phyloP scores from a whole-genome alignment of 768 basidiomycete genomes.

The Tricholoma matsutake region DNA sequence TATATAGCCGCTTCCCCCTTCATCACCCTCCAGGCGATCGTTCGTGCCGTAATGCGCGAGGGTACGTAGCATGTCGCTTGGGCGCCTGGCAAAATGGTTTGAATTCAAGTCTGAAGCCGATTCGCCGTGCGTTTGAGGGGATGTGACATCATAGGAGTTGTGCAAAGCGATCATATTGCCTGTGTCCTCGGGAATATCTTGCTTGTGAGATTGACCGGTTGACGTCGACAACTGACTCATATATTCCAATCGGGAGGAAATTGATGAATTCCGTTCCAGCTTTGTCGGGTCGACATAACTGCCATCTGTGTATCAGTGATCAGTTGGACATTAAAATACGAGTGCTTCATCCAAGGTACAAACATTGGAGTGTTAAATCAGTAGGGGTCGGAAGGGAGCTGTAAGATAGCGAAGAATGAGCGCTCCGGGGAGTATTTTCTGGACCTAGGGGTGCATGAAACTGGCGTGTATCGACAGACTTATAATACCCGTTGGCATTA shows the following conservation, averaged over 20 bases:
- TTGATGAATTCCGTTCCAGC: slow-evolving; percentile 11
- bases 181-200: slow-evolving; percentile 3
- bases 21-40: slow-evolving; percentile 22
- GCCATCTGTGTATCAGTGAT: slow-evolving; percentile 7
- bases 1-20: slow-evolving; percentile 24
- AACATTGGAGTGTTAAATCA: slow-evolving; percentile 10
- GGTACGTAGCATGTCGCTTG: slow-evolving; percentile 35
- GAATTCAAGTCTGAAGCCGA: slow-evolving; percentile 2
- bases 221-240: slow-evolving; percentile 5
- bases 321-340: neutral
- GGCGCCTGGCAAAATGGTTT: slow-evolving; percentile 23
- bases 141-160: slow-evolving; percentile 4
- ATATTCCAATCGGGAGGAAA: slow-evolving; percentile 13
- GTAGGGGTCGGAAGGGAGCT: neutral
- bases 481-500: slow-evolving; percentile 14
- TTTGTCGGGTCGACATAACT: slow-evolving; percentile 1
- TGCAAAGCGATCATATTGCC: neutral
- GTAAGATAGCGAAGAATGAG: slow-evolving; percentile 2
- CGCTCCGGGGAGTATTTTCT: slow-evolving; percentile 4
- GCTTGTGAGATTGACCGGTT: slow-evolving; percentile 3
- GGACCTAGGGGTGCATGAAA: slow-evolving; percentile 8
- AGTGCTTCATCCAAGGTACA: slow-evolving; percentile 2
- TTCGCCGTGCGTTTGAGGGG: slow-evolving; percentile 7
- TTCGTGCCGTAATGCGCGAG: slow-evolving; percentile 30
- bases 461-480: slow-evolving; percentile 14